These are phyloP conservation scores for Aspergillus mulundensis DNA, from an alignment of 495 filamentous ascomycete genomes.

Conservation along the genomic window DNA sequence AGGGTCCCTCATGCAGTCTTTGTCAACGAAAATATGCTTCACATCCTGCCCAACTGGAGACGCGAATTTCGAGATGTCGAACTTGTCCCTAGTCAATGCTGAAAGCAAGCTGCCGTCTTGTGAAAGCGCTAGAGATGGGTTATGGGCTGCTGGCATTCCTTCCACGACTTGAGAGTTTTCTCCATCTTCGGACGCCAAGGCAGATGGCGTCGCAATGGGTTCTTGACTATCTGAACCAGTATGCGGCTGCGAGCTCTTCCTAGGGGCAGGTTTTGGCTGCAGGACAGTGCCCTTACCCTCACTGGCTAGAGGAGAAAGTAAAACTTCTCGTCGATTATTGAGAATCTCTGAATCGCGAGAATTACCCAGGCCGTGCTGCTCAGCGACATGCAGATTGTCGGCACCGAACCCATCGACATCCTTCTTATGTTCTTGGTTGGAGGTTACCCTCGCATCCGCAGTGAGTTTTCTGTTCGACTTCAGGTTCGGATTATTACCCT, in stretches of 20 bases:
- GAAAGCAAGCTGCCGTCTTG: slow-evolving; percentile 60
- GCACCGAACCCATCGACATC: slow-evolving; percentile 74
- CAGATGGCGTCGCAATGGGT: slow-evolving; percentile 40
- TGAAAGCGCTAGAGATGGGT: slow-evolving; percentile 59
- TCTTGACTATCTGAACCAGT: slow-evolving; percentile 26
- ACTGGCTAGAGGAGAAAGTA: slow-evolving; percentile 53
- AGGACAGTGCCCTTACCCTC: slow-evolving; percentile 59
- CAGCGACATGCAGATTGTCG: slow-evolving; percentile 62
- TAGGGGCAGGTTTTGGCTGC: slow-evolving; percentile 37
- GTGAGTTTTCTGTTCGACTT: slow-evolving; percentile 57
- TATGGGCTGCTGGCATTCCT: slow-evolving; percentile 47
- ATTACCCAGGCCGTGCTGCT: slow-evolving; percentile 49
- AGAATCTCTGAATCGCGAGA: slow-evolving; percentile 66
- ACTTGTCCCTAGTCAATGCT: slow-evolving; percentile 34
- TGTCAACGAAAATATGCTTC: slow-evolving; percentile 56
- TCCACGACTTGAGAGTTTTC: slow-evolving; percentile 18
- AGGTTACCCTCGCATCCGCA: slow-evolving; percentile 58
- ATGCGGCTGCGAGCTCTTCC: slow-evolving; percentile 19
- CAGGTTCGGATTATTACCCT: slow-evolving; percentile 57
- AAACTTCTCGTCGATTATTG: slow-evolving; percentile 57
- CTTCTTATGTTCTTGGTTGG: slow-evolving; percentile 60
- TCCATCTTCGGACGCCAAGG: slow-evolving; percentile 41
- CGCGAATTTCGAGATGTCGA: slow-evolving; percentile 39
- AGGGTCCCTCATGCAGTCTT: slow-evolving; percentile 78
- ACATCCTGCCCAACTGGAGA: slow-evolving; percentile 65